Percentiles rank a stretch among this genome's conserved stretches.
phyloP scores from a whole-genome alignment of 73 alveolate species.

The Tetrahymena borealis region DNA sequence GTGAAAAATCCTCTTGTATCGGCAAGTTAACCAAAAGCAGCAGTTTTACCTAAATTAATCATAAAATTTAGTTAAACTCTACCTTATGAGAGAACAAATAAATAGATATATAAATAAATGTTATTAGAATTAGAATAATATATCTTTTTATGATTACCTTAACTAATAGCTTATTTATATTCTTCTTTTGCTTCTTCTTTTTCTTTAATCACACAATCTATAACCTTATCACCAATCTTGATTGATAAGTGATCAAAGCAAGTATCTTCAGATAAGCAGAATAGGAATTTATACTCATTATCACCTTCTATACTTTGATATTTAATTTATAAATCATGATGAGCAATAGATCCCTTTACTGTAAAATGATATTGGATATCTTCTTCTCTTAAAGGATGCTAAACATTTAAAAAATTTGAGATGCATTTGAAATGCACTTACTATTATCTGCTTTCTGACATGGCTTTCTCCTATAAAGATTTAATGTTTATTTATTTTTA shows the following conservation, averaged over 20 bases:
- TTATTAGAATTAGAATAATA: too few species aligned
- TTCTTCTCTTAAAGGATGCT: neutral
- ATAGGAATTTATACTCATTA: neutral
- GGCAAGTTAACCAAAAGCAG: slow-evolving; percentile 25
- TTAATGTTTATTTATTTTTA: too few species aligned
- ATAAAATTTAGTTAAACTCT: too few species aligned
- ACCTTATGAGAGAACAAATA: too few species aligned
- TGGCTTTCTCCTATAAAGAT: too few species aligned
- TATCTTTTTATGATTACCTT: neutral
- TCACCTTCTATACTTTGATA: neutral
- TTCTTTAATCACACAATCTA: slow-evolving; percentile 9
- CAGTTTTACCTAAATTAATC: slow-evolving; percentile 7
- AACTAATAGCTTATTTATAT: neutral
- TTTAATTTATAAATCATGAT: neutral
- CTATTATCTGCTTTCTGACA: too few species aligned
- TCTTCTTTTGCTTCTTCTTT: slow-evolving; percentile 8
- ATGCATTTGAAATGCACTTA: too few species aligned
- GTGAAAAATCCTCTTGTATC: slow-evolving; percentile 32
- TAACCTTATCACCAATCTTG: neutral
- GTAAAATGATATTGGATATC: neutral
- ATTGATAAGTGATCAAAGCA: neutral
- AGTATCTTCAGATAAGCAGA: neutral
- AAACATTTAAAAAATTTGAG: too few species aligned
- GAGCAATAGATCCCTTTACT: neutral
- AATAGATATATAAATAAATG: too few species aligned